Percentiles rank a stretch among this genome's conserved stretches.
Conservation (phyloP, 2,329 filamentous ascomycete genomes). For the Colletotrichum coccodes region DNA sequence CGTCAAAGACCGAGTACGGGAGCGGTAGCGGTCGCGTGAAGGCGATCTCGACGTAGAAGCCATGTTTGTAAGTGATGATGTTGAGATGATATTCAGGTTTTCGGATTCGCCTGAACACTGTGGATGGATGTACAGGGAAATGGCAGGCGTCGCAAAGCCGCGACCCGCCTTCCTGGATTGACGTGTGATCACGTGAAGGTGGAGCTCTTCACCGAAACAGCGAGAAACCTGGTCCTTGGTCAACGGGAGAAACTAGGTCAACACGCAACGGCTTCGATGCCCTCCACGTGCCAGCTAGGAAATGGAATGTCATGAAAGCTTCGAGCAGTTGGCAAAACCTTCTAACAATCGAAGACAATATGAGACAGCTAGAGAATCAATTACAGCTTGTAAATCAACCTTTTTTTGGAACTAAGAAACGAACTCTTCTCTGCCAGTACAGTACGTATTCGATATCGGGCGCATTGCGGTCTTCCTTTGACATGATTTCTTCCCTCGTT, state of each 20-base stretch:
- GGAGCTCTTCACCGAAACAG: neutral
- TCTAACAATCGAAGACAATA: too few species aligned
- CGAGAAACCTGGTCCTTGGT: neutral
- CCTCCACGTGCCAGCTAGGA: neutral
- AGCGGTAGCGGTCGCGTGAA: constrained; percentile 42
- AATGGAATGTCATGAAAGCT: neutral
- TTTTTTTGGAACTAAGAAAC: too few species aligned
- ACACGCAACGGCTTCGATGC: neutral
- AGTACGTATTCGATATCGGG: too few species aligned
- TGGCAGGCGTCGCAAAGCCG: neutral
- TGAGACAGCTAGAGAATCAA: too few species aligned
- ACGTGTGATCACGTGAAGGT: neutral
- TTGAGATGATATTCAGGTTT: neutral
- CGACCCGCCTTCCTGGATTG: constrained; percentile 5
- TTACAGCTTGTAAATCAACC: too few species aligned
- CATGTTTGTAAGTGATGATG: constrained; percentile 18
- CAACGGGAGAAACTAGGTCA: neutral
- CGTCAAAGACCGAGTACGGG: constrained; percentile 47
- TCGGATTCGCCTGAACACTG: neutral
- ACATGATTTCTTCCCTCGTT: too few species aligned
- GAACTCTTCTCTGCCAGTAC: too few species aligned
- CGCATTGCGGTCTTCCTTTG: too few species aligned
- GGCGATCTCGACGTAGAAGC: constrained; percentile 35
- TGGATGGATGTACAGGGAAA: neutral
- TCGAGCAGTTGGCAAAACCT: too few species aligned